Percentiles rank a stretch among this genome's conserved stretches.
Evolutionary conservation across 768 basidiomycete genomes (phyloP).

Genomic region (Psilocybe cyanescens): DNA sequence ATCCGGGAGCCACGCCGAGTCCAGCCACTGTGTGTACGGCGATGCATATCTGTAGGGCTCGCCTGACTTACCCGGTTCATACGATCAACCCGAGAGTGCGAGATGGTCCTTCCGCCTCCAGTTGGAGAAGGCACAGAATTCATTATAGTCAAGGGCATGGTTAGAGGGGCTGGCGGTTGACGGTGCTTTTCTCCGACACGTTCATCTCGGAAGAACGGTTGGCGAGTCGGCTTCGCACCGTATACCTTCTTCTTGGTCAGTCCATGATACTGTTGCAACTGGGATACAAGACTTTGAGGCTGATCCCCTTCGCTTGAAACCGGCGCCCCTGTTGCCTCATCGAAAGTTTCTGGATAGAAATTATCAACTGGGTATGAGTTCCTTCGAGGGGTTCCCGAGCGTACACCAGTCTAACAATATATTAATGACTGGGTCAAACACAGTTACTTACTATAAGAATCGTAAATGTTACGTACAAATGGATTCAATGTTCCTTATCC

Average conservation of each 20-base stretch:
- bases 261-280: conserved; percentile 69
- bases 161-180: conserved; percentile 28
- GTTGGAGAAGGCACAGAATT: conserved; percentile 20
- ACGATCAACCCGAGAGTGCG: conserved; percentile 38
- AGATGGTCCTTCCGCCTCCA: conserved; percentile 34
- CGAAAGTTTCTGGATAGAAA: conserved; percentile 19
- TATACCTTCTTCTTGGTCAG: conserved; percentile 74
- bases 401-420: conserved; percentile 4
- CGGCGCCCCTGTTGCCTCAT: conserved; percentile 16
- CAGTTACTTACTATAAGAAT: background rate
- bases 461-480: conserved; percentile 37
- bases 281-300: conserved; percentile 58
- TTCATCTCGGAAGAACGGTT: conserved; percentile 60
- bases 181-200: conserved; percentile 35
- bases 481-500: conserved; percentile 20
- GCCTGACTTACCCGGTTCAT: conserved; percentile 35
- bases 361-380: conserved; percentile 40
- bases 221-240: conserved; percentile 49
- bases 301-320: conserved; percentile 26
- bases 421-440: background rate
- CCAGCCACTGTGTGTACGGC: conserved; percentile 31
- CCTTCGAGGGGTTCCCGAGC: conserved; percentile 30
- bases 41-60: conserved; percentile 35
- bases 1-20: conserved; percentile 35
- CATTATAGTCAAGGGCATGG: conserved; percentile 26